Evolutionary conservation across 1,284 basidiomycete species (phyloP).

Genomic region (Ganoderma lucidum): DNA sequence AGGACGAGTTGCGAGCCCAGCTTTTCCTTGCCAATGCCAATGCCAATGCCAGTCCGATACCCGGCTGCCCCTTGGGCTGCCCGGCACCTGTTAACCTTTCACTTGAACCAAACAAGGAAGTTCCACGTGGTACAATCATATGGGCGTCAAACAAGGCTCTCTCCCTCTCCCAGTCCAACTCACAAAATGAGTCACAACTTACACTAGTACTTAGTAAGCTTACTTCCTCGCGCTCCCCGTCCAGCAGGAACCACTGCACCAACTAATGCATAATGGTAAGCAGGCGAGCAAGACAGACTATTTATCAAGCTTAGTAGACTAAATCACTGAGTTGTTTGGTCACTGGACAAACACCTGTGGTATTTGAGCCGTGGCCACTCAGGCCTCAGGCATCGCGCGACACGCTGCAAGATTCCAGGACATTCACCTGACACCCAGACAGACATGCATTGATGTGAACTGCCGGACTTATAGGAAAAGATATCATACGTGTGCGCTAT

Average conservation of each 20-base stretch:
- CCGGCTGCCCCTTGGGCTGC: neutral
- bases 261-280: no score
- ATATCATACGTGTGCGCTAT: neutral
- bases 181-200: no score
- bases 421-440: neutral
- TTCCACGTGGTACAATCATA: neutral
- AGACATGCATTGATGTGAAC: neutral
- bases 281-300: no score
- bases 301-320: no score
- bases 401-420: neutral
- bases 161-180: no score
- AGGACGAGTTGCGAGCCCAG: neutral
- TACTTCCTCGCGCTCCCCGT: no score
- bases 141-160: neutral
- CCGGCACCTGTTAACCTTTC: constrained; percentile 1
- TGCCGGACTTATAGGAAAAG: neutral
- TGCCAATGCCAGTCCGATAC: neutral
- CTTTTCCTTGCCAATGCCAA: neutral
- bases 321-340: no score
- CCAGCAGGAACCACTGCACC: no score
- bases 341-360: no score
- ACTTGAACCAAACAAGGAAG: neutral
- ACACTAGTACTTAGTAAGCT: no score
- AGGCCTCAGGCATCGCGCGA: neutral
- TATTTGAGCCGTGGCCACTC: no score